Evolutionary conservation across 2,329 filamentous ascomycete species (phyloP).

Genomic region (Fusarium dimerum): DNA sequence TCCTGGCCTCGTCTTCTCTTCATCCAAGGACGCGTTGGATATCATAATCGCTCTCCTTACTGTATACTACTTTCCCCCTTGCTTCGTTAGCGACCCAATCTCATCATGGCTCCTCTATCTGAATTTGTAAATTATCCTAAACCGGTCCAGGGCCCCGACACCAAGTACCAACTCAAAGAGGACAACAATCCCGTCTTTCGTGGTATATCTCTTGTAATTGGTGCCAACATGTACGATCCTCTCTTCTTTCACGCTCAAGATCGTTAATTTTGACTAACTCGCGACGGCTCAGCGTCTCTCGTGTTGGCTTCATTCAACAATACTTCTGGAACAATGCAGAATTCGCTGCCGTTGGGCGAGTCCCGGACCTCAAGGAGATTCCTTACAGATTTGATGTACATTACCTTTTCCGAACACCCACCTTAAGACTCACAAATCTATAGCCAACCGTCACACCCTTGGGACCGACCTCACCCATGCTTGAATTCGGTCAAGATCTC

Average conservation of each 20-base stretch:
- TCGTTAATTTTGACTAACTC: conserved; percentile 10
- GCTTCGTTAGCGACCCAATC: neutral
- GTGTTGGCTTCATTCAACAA: conserved; percentile 61
- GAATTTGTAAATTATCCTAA: conserved; percentile 47
- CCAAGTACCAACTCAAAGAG: conserved; percentile 34
- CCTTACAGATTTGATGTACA: conserved; percentile 51
- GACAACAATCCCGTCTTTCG: conserved; percentile 71
- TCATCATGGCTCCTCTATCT: conserved; percentile 29
- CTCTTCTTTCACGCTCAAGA: neutral
- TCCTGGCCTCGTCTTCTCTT: no score
- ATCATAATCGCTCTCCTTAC: neutral
- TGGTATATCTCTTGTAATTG: conserved; percentile 63
- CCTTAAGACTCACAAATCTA: neutral
- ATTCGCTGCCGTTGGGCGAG: conserved; percentile 49
- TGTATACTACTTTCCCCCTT: neutral
- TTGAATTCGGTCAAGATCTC: conserved; percentile 45
- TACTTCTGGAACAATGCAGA: conserved; percentile 71
- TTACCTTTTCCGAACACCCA: conserved; percentile 7
- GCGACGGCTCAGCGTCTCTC: conserved; percentile 52
- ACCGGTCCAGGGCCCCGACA: conserved; percentile 36
- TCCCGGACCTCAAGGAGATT: conserved; percentile 48
- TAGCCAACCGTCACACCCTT: conserved; percentile 61
- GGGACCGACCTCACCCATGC: conserved; percentile 36
- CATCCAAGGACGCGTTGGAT: neutral
- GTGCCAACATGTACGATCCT: conserved; percentile 58